Evolutionary conservation across 2,329 filamentous ascomycete species (phyloP).

Genomic region (Fusarium incarnatum): DNA sequence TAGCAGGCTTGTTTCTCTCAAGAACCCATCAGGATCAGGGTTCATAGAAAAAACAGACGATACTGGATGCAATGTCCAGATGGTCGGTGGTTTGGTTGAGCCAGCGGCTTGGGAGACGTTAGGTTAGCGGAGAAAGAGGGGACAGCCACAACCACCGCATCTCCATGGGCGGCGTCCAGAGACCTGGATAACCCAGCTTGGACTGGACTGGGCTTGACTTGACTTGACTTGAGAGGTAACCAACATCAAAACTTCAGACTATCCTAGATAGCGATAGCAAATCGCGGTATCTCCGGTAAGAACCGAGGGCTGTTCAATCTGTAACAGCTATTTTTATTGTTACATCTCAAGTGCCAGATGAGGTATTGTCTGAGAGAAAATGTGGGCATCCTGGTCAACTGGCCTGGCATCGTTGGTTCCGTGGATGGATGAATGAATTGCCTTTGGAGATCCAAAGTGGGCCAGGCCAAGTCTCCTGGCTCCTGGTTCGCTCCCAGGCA

Average conservation of each 20-base stretch:
- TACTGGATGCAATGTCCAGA: neutral
- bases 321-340: conserved; percentile 17
- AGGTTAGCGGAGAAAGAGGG: conserved; percentile 21
- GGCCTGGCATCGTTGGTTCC: neutral
- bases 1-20: conserved; percentile 29
- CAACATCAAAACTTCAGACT: conserved; percentile 2
- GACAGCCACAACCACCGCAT: neutral
- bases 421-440: neutral
- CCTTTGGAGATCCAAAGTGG: conserved; percentile 33
- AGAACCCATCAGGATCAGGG: conserved; percentile 21
- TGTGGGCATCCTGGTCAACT: conserved; percentile 1
- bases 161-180: neutral
- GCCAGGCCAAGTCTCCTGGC: conserved; percentile 9
- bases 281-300: conserved; percentile 17
- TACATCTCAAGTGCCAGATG: conserved; percentile 22
- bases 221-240: conserved; percentile 7
- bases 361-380: conserved; percentile 29
- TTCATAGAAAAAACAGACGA: conserved; percentile 19
- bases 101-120: conserved; percentile 24
- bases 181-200: neutral
- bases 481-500: neutral
- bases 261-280: neutral
- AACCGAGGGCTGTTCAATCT: conserved; percentile 9
- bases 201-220: neutral
- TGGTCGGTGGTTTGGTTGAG: conserved; percentile 11